phyloP scores from a whole-genome alignment of 441 rosid genomes.

The Pelargonium myrrhifolium region DNA sequence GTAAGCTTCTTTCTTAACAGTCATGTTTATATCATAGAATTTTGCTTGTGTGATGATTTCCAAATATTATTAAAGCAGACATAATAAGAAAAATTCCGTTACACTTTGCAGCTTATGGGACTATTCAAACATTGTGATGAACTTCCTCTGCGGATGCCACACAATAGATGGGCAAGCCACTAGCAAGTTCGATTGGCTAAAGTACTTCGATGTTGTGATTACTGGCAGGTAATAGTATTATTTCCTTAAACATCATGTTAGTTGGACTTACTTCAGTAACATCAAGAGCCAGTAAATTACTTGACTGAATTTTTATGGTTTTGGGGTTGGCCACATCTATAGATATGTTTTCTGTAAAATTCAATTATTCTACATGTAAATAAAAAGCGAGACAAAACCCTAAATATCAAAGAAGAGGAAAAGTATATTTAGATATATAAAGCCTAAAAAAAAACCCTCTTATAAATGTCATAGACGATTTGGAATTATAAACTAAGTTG shows the following conservation, averaged over 20 bases:
- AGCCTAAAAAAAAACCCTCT: no score
- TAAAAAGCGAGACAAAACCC: no score
- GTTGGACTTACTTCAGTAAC: not conserved
- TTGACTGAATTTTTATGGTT: not conserved
- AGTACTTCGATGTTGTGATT: slow-evolving; percentile 81
- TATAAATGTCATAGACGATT: no score
- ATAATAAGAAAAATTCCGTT: not conserved
- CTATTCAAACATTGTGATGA: slow-evolving; percentile 95
- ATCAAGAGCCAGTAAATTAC: not conserved
- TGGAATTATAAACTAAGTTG: no score
- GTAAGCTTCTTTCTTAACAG: not conserved
- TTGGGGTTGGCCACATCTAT: not conserved
- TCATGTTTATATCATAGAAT: not conserved
- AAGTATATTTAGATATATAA: no score
- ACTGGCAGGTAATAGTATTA: slow-evolving; percentile 67
- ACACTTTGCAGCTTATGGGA: slow-evolving; percentile 87
- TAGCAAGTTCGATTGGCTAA: slow-evolving; percentile 80
- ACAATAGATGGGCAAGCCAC: slow-evolving; percentile 31
- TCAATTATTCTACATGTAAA: not conserved
- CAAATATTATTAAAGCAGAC: not conserved
- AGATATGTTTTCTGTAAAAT: not conserved
- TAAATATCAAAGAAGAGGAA: no score
- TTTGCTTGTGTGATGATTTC: not conserved
- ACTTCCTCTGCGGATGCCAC: slow-evolving; percentile 66
- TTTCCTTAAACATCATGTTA: slow-evolving; percentile 7